Evolutionary conservation across 257 asterid species (phyloP).

Genomic region (Marsdenia floribunda): DNA sequence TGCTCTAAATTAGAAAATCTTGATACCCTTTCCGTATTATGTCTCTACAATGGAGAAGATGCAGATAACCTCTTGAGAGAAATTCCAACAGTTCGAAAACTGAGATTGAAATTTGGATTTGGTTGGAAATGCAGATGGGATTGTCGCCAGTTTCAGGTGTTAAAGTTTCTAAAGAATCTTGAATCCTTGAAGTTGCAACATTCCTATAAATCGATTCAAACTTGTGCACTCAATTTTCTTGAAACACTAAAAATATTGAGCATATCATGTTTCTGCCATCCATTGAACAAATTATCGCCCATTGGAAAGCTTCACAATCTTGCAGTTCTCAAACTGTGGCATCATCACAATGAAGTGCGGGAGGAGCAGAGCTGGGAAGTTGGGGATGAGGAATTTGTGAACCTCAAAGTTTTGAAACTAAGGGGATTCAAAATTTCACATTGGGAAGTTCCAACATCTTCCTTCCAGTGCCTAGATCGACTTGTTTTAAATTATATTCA

Average conservation of each 20-base stretch:
- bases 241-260: not conserved
- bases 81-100: not conserved
- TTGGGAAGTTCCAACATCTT: not conserved
- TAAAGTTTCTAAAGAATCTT: not conserved
- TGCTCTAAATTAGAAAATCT: not conserved
- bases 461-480: not conserved
- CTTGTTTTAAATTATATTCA: not conserved
- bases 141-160: not conserved
- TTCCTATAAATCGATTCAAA: not conserved
- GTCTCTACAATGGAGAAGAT: not conserved
- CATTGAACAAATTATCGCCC: not conserved
- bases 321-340: not conserved
- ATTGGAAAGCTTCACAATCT: constrained; percentile 1
- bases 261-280: not conserved
- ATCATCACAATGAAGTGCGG: too few species aligned
- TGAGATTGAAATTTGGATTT: not conserved
- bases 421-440: not conserved
- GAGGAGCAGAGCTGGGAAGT: too few species aligned
- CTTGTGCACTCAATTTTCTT: not conserved
- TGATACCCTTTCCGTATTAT: not conserved
- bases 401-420: not conserved
- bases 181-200: not conserved
- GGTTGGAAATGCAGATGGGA: not conserved
- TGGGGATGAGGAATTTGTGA: not conserved
- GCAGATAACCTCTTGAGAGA: not conserved